Base-by-base conservation (phyloP, 2,329 filamentous ascomycete species). In the Bipolaris oryzae region DNA sequence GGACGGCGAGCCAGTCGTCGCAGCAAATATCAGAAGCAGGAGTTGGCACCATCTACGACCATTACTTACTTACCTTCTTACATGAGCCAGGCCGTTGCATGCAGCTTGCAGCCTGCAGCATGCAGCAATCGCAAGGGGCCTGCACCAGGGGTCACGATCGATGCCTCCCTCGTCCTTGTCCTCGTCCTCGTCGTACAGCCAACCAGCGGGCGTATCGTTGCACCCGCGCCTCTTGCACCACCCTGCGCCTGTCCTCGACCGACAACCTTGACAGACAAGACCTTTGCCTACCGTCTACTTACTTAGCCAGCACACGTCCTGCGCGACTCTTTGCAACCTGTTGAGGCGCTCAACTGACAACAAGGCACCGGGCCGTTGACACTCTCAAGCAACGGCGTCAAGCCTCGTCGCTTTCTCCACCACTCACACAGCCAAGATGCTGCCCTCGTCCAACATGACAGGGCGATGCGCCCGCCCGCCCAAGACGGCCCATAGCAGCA, bases 191-290 rank as follows among this genome's bases (percentile, higher is more conserved):
- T n/a, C n/a, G n/a, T n/a, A n/a, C n/a, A n/a, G n/a, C 20, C 50
- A 51, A 41, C 45, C 33, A 28, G 10, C 25, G 25, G 25, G 53
- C 45, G 23, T 20, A 25, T 21, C 38, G 57, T 62, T 44, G 45
- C 58, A 65, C 55, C 53, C 57, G 54, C 50, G 46, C 23, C 55
- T 33, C 50, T 55, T 60, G 64, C 57, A 58, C 58, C 31, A 67
- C n/a, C n/a, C n/a, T n/a, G n/a, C n/a, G n/a, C 60, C 6, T 47
- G 31, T 5, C 28, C 16, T 33, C n/a, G 7, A 31, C 28, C 10
- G 25, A 28, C 25, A 11, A 11, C 2, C 25, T 28, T 28, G 25
- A 31, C 28, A 31, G 10, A 31, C 28, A 13, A 31, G 10, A 10
- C 10, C 10, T 13, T 13, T 11, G 10, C 28, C 10, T 31, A 13